These are phyloP conservation scores for Kitagawia praeruptora DNA, from an alignment of 129 eudicot genomes.

Conservation along the genomic window DNA sequence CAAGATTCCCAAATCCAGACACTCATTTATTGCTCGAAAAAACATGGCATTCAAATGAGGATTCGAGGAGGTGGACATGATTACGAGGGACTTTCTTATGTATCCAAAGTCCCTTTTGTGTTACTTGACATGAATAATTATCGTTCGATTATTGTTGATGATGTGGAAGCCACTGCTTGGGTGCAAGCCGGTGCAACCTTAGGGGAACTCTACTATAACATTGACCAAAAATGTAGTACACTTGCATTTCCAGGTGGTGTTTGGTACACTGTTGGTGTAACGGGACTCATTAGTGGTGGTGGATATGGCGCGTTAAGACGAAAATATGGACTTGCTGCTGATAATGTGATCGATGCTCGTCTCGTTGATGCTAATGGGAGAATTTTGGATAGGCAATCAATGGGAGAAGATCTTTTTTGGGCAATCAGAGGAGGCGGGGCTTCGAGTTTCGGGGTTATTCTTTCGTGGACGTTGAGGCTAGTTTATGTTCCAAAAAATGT, in stretches of 20 bases:
- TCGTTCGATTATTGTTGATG: neutral
- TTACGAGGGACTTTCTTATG: neutral
- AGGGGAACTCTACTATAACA: neutral
- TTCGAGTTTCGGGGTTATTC: neutral
- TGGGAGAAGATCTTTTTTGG: neutral
- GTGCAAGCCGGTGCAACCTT: neutral
- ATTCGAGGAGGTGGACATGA: too few relatives aligned
- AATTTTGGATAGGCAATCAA: too few relatives aligned
- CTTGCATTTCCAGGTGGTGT: neutral
- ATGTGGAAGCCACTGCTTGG: neutral
- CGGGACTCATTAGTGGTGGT: neutral
- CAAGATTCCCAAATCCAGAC: neutral
- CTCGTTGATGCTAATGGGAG: neutral
- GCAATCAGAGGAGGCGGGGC: neutral
- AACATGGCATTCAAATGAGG: too few relatives aligned
- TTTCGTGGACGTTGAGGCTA: neutral
- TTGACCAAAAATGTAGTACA: neutral
- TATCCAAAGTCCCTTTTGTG: neutral
- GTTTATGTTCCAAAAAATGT: neutral
- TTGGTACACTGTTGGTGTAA: neutral
- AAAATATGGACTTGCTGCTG: neutral
- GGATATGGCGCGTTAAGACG: neutral
- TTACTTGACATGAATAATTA: neutral
- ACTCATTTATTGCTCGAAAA: neutral
- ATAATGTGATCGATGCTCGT: neutral